Evolutionary conservation across 495 filamentous ascomycete genomes (phyloP), one percentile per base, ranked within the genome.

Genomic region (Hypoxylon lienhwacheense): DNA sequence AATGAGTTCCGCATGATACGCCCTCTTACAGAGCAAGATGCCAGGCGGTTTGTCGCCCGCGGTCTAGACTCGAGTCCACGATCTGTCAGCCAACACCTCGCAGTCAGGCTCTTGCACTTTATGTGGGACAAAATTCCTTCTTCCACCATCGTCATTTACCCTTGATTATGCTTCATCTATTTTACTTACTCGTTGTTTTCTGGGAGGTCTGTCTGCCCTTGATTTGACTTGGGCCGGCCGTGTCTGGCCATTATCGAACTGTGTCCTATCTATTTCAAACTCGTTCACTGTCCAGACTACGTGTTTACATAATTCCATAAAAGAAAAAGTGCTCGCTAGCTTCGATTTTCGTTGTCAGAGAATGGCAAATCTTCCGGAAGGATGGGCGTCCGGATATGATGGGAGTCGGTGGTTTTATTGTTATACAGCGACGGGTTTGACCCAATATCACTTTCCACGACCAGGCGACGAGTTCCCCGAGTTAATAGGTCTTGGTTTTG

Each of bases 341-440:
- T 35, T 21, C 33, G 14, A 14, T 25, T 34, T 20, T 19, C 4
- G 7, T 16, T 19, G 32, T 7, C 10, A 10, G 19, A 36, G 15
- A 2, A 74, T 75, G 70, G 43, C 70, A 14, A 50, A 44, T 40
- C 69, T 79, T 22, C 75, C 75, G 0, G 69, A 71, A 14, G 70
- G 71, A 45, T 79, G 76, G 76, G 71, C 77, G 41, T 68, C 62
- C 47, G 76, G 76, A 42, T 77, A 79, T 49, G 76, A 79, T 35
- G 73, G 73, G 20, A 65, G 40, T 21, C 70, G 76, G 8, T 79
- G 76, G 76, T 70, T 75, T 32, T 79, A 72, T 37, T 67, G 71
- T 22, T 77, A 71, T 46, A 73, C 65, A 53, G 65, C 73, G 15
- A 77, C 75, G 8, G 76, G 75, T 0, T 49, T 71, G 21, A 61